Conservation (phyloP, 2,329 filamentous ascomycete genomes). For the Meredithiella fracta region DNA sequence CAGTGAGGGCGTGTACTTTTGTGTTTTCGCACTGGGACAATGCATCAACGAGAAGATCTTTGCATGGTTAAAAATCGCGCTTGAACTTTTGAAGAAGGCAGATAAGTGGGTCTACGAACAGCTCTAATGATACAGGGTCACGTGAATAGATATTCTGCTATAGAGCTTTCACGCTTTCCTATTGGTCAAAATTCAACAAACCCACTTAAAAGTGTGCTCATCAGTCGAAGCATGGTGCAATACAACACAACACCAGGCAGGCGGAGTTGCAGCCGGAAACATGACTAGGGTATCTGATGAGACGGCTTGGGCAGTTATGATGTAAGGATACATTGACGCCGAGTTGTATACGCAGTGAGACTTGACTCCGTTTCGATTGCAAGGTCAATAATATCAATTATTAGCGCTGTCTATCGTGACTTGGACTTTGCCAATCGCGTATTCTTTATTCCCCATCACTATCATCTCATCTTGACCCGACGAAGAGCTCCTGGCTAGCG, state of each 20-base stretch:
- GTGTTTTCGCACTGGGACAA: conserved; percentile 13
- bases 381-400: too few relatives aligned
- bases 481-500: neutral
- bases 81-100: neutral
- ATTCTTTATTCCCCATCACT: neutral
- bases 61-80: conserved; percentile 10
- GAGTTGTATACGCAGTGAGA: neutral
- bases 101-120: neutral
- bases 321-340: conserved; percentile 1
- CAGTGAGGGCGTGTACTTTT: conserved; percentile 1
- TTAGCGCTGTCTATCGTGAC: too few relatives aligned
- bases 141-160: neutral
- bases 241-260: neutral
- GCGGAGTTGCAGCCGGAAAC: neutral
- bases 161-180: neutral
- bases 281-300: neutral
- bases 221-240: neutral
- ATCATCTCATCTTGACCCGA: neutral
- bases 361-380: neutral
- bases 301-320: neutral
- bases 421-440: neutral
- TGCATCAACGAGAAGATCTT: conserved; percentile 9
- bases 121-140: neutral
- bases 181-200: neutral
- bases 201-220: neutral